Percentiles rank a stretch among this genome's conserved stretches.
phyloP scores from a whole-genome alignment of 116 monocot species.

The Cymodocea nodosa region DNA sequence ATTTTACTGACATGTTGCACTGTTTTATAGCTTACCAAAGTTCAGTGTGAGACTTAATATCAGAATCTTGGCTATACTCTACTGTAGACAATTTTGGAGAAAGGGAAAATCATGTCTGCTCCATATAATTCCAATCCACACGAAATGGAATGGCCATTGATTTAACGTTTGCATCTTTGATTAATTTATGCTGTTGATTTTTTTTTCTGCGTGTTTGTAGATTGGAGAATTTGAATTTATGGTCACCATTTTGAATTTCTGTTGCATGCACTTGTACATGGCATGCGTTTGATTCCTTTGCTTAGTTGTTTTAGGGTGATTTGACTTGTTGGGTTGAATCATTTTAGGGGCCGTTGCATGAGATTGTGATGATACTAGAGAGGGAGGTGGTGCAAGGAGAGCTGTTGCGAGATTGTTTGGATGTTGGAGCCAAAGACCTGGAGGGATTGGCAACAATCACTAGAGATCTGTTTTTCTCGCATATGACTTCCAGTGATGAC shows the following conservation, averaged over 20 bases:
- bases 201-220: not conserved
- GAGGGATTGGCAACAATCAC: slow-evolving; percentile 32
- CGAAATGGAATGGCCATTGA: too few species aligned
- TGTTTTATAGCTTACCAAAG: too few species aligned
- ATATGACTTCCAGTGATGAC: not conserved
- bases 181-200: too few species aligned
- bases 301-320: not conserved
- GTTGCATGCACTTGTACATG: not conserved
- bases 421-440: slow-evolving; percentile 47
- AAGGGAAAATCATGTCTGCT: too few species aligned
- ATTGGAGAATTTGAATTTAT: not conserved
- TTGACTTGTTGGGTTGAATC: not conserved
- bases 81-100: too few species aligned
- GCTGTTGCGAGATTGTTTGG: slow-evolving; percentile 48
- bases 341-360: slow-evolving; percentile 48
- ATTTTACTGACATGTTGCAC: too few species aligned
- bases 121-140: too few species aligned
- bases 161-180: too few species aligned
- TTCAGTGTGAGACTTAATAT: too few species aligned
- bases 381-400: slow-evolving; percentile 55
- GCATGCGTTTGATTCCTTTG: not conserved
- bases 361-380: slow-evolving; percentile 39
- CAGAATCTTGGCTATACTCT: too few species aligned
- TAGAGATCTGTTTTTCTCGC: slow-evolving; percentile 25
- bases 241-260: not conserved